Conservation (phyloP, 1,284 basidiomycete genomes). For the Cutaneotrichosporon arboriforme region DNA sequence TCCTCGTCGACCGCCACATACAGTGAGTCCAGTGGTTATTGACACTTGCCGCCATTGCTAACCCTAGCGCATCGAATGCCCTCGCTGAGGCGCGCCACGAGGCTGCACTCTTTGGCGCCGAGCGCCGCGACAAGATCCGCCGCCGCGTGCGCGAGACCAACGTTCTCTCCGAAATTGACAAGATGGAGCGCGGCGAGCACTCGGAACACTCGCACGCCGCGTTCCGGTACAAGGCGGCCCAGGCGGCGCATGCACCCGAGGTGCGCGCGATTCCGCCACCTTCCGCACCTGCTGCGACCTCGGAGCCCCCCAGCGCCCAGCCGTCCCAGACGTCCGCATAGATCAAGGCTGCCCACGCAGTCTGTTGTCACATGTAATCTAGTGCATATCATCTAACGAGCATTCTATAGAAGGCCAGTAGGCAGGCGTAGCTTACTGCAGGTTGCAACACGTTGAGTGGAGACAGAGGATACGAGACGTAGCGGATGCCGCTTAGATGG, state of each 20-base stretch:
- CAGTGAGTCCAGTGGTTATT: conserved; percentile 26
- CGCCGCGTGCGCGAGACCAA: conserved; percentile 36
- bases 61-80: conserved; percentile 40
- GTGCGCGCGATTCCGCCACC: neutral
- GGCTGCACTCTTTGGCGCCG: conserved; percentile 39
- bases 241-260: neutral
- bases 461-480: neutral
- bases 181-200: conserved; percentile 25
- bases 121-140: conserved; percentile 41
- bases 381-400: neutral
- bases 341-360: neutral
- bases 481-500: too few relatives aligned
- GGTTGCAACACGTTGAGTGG: neutral
- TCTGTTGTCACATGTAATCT: neutral
- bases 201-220: neutral
- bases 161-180: conserved; percentile 38
- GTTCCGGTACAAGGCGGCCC: neutral
- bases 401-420: too few relatives aligned
- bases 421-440: neutral
- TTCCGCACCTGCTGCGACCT: neutral
- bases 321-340: too few relatives aligned
- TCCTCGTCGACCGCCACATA: conserved; percentile 33
- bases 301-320: too few relatives aligned
- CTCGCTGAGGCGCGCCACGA: conserved; percentile 42
- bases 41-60: neutral